Evolutionary conservation across 2,329 filamentous ascomycete genomes (phyloP).

Genomic region (Calonectria crousiana): DNA sequence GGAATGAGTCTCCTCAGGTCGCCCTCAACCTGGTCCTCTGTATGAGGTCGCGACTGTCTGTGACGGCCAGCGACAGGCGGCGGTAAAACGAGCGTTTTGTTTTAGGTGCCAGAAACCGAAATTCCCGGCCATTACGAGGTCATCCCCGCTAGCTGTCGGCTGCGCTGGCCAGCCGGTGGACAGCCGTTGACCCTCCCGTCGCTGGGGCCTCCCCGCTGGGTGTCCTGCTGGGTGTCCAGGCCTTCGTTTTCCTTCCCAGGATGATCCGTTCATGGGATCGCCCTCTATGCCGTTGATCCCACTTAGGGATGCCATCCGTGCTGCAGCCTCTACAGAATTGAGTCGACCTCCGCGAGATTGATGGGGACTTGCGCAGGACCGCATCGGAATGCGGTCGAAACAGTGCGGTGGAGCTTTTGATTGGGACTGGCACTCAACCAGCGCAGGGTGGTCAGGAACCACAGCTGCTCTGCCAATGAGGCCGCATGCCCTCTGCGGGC

Average conservation of each 20-base stretch:
- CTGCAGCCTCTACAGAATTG: background rate
- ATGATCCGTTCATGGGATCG: background rate
- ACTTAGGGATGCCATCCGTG: constrained; percentile 19
- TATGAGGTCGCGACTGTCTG: background rate
- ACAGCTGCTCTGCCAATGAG: constrained; percentile 21
- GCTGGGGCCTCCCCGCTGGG: constrained; percentile 9
- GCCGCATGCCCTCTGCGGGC: background rate
- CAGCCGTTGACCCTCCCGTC: background rate
- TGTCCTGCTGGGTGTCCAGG: background rate
- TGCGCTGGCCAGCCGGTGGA: background rate
- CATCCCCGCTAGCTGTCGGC: background rate
- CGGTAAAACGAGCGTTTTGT: constrained; percentile 6
- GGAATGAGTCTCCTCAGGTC: constrained; percentile 7
- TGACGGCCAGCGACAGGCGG: background rate
- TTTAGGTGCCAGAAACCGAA: background rate
- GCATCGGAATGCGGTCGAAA: constrained; percentile 25
- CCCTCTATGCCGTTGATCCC: constrained; percentile 33
- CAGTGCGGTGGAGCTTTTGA: constrained; percentile 1
- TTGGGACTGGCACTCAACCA: constrained; percentile 25
- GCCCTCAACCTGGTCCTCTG: background rate
- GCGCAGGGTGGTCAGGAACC: background rate
- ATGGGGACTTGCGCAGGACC: constrained; percentile 22
- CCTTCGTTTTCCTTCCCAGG: background rate
- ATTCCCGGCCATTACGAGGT: background rate
- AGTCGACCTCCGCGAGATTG: constrained; percentile 18